Conservation (phyloP, 1,284 basidiomycete genomes). For the Meira miltonrushii region DNA sequence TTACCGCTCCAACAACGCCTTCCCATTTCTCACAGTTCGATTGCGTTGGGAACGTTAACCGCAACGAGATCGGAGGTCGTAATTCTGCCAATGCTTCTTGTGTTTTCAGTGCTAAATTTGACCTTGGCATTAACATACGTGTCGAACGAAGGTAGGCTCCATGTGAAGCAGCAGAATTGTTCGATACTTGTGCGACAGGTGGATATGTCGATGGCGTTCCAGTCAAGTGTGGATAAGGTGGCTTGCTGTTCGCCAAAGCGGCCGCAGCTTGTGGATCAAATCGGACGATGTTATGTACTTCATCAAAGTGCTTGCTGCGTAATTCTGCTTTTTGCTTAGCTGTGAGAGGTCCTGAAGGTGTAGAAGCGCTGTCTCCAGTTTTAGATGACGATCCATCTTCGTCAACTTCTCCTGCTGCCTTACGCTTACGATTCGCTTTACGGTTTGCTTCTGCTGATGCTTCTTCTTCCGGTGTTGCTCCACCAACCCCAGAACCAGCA, state of each 20-base stretch:
- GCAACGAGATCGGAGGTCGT: constrained; percentile 33
- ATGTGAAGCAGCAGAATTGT: constrained; percentile 33
- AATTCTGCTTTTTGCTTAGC: constrained; percentile 37
- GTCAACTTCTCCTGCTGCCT: constrained; percentile 3
- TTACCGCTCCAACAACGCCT: constrained; percentile 48
- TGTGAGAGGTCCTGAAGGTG: constrained; percentile 17
- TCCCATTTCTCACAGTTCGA: constrained; percentile 51
- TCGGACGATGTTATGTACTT: constrained; percentile 44
- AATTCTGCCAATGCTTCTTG: constrained; percentile 41
- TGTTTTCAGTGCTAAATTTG: constrained; percentile 34
- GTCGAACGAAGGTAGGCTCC: constrained; percentile 48
- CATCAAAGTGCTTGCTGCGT: constrained; percentile 43
- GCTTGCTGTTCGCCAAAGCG: constrained; percentile 3
- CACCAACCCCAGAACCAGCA: constrained; percentile 37
- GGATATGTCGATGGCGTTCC: constrained; percentile 47
- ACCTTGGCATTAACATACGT: constrained; percentile 43
- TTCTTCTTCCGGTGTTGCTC: constrained; percentile 16
- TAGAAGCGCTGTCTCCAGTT: neutral
- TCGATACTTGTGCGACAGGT: constrained; percentile 29
- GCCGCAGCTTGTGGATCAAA: constrained; percentile 25
- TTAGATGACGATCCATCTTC: neutral
- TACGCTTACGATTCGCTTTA: constrained; percentile 9
- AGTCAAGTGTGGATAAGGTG: constrained; percentile 45
- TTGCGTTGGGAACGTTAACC: constrained; percentile 47
- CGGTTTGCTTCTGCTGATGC: constrained; percentile 1